Evolutionary conservation across 2,329 filamentous ascomycete genomes (phyloP).

Genomic region (Apiospora hydei): DNA sequence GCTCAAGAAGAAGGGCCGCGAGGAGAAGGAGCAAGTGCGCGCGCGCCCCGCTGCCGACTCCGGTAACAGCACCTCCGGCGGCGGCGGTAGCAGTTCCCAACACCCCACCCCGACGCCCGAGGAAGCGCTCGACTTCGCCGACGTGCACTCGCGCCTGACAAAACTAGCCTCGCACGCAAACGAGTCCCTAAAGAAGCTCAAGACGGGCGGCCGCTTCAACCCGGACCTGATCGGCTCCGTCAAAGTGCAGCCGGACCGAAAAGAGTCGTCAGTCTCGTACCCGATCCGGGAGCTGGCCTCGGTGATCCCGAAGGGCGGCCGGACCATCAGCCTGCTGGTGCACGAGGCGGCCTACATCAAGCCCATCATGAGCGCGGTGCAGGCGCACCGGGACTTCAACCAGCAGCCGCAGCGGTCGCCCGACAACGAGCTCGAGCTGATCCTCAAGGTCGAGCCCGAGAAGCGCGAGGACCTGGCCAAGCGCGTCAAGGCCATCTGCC

Average conservation of each 20-base stretch:
- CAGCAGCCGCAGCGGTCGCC: slow-evolving; percentile 65
- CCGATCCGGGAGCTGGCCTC: slow-evolving; percentile 64
- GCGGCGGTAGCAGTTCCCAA: slow-evolving; percentile 21
- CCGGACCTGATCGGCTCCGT: slow-evolving; percentile 56
- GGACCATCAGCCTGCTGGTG: slow-evolving; percentile 46
- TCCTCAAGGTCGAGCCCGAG: slow-evolving; percentile 61
- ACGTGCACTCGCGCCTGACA: slow-evolving; percentile 53
- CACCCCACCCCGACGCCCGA: slow-evolving; percentile 46
- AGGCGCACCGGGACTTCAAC: slow-evolving; percentile 61
- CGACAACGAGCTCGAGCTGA: slow-evolving; percentile 66
- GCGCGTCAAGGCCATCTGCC: slow-evolving; percentile 53
- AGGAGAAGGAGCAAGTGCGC: slow-evolving; percentile 5
- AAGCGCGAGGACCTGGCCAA: slow-evolving; percentile 53
- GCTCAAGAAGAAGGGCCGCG: slow-evolving; percentile 19
- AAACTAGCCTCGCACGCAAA: slow-evolving; percentile 52
- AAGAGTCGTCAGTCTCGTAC: slow-evolving; percentile 43
- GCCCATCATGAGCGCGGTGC: slow-evolving; percentile 63
- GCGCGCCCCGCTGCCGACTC: slow-evolving; percentile 15
- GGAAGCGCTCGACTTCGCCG: slow-evolving; percentile 57
- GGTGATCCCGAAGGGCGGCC: slow-evolving; percentile 56
- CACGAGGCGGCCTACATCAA: slow-evolving; percentile 55
- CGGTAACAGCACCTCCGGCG: background rate
- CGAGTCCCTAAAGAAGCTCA: slow-evolving; percentile 50
- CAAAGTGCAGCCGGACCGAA: slow-evolving; percentile 46
- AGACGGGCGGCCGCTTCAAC: slow-evolving; percentile 60